phyloP scores from a whole-genome alignment of 768 basidiomycete genomes.

The Sarcodon sp. region DNA sequence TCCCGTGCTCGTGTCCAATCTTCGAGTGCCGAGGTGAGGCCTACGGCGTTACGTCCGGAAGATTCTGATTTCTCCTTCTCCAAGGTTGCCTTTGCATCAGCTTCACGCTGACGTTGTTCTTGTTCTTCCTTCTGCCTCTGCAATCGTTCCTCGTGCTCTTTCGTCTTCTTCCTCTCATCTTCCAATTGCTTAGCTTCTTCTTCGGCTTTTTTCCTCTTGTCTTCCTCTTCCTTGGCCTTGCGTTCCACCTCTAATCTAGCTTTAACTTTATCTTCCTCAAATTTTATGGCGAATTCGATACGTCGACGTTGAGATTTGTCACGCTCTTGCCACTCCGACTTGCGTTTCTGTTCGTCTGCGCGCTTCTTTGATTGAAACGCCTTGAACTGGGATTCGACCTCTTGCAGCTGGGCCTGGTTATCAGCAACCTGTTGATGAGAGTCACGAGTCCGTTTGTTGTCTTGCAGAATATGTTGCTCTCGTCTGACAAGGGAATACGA shows the following conservation, averaged over 20 bases:
- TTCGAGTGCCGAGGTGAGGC: constrained; percentile 40
- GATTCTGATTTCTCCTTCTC: constrained; percentile 23
- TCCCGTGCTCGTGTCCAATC: constrained; percentile 53
- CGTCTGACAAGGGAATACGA: constrained; percentile 10
- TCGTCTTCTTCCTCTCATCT: constrained; percentile 18
- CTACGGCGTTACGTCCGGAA: constrained; percentile 26
- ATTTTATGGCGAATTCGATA: constrained; percentile 48
- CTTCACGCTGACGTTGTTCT: constrained; percentile 14
- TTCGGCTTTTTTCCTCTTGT: constrained; percentile 16
- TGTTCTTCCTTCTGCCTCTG: background rate
- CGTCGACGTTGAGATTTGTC: constrained; percentile 36
- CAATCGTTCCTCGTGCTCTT: constrained; percentile 19
- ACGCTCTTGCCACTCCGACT: constrained; percentile 31
- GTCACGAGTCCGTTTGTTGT: constrained; percentile 7
- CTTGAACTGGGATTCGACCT: constrained; percentile 34
- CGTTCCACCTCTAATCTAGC: constrained; percentile 43
- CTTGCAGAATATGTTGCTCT: constrained; percentile 8
- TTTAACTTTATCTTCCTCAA: constrained; percentile 48
- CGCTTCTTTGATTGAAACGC: constrained; percentile 29
- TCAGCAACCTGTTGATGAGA: constrained; percentile 21
- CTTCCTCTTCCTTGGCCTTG: constrained; percentile 14
- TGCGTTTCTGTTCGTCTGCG: constrained; percentile 30
- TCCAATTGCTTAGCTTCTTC: constrained; percentile 5
- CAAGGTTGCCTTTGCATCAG: constrained; percentile 17
- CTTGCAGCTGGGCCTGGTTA: constrained; percentile 37